These are phyloP conservation scores for Trametes punicea DNA, from an alignment of 768 basidiomycete species.

Conservation along the genomic window DNA sequence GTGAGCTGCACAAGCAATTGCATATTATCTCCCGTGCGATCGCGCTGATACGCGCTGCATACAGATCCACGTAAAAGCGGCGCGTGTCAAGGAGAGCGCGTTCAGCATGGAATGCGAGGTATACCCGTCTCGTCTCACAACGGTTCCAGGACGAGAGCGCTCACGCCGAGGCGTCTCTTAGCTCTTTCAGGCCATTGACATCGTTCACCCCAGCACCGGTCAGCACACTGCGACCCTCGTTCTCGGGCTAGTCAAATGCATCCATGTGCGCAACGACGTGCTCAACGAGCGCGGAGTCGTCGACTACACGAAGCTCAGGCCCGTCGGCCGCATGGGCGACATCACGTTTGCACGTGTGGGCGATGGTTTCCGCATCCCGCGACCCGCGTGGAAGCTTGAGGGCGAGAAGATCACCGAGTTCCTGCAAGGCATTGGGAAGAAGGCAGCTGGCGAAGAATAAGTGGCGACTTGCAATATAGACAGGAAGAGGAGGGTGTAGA, in stretches of 20 bases:
- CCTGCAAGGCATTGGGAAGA: constrained; percentile 1
- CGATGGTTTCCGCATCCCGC: constrained; percentile 22
- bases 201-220: constrained; percentile 31
- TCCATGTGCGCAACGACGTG: constrained; percentile 42
- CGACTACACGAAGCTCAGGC: constrained; percentile 35
- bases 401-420: constrained; percentile 17
- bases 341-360: constrained; percentile 33
- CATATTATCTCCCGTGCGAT: background rate
- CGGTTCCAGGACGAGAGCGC: background rate
- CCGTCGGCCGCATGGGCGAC: constrained; percentile 39
- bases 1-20: constrained; percentile 19
- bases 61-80: constrained; percentile 38
- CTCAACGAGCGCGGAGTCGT: constrained; percentile 34
- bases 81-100: constrained; percentile 44
- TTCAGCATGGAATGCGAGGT: constrained; percentile 49
- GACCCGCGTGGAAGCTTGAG: constrained; percentile 23
- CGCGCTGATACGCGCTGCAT: background rate
- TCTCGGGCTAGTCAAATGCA: constrained; percentile 37
- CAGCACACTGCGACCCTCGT: constrained; percentile 31
- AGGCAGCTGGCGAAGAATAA: background rate
- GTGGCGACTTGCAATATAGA: constrained; percentile 1
- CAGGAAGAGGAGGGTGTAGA: too few species aligned
- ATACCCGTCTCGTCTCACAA: background rate
- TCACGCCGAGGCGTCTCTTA: background rate
- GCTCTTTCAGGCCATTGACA: constrained; percentile 35